Evolutionary conservation across 2,329 filamentous ascomycete genomes (phyloP).

Genomic region (Stagonosporopsis chrysanthemi): DNA sequence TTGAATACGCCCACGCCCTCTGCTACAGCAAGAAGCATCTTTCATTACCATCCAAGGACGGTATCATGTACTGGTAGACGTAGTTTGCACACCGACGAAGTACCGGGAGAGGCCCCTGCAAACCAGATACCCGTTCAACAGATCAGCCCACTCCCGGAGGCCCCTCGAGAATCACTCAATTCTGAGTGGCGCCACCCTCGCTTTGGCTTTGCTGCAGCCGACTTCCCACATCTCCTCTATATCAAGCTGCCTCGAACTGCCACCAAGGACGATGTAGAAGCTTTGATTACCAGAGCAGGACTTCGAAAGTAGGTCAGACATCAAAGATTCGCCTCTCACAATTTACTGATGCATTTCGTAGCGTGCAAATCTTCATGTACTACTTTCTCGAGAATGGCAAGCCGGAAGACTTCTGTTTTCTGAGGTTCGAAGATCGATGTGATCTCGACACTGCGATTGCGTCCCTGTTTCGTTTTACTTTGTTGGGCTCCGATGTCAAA

Average conservation of each 20-base stretch:
- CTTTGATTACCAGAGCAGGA: neutral
- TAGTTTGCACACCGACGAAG: neutral
- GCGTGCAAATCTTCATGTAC: neutral
- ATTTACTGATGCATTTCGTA: neutral
- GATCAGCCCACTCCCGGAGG: neutral
- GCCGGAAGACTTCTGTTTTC: neutral
- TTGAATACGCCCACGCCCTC: neutral
- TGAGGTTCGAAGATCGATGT: neutral
- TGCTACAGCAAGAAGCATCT: neutral
- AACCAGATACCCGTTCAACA: neutral
- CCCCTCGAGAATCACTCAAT: neutral
- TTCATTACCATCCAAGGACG: neutral
- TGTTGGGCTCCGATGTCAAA: neutral
- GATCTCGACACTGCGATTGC: neutral
- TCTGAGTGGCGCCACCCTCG: constrained; percentile 2
- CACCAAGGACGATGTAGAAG: neutral
- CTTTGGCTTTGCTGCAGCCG: neutral
- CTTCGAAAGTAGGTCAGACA: neutral
- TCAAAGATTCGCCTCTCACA: too few species aligned
- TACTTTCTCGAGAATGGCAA: neutral
- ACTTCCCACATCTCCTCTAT: neutral
- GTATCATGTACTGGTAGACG: neutral
- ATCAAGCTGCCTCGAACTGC: neutral
- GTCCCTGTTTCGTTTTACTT: neutral
- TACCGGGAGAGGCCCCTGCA: neutral